These are phyloP conservation scores for Clonostachys rhizophaga DNA, from an alignment of 2,329 filamentous ascomycete species.

Conservation along the genomic window DNA sequence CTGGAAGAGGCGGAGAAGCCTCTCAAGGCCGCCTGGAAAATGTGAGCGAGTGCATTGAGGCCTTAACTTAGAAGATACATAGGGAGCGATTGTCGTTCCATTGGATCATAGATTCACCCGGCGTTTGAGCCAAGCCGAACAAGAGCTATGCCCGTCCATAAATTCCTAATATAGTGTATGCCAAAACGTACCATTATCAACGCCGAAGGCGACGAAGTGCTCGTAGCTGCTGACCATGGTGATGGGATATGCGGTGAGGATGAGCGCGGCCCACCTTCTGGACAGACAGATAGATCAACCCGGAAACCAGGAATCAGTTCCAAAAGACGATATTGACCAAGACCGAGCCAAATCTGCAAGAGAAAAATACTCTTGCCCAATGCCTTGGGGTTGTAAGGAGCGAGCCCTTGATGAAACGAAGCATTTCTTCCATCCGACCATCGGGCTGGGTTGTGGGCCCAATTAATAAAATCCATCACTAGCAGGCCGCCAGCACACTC, in stretches of 20 bases:
- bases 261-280: too few relatives aligned
- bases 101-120: too few relatives aligned
- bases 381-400: neutral
- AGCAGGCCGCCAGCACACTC: too few relatives aligned
- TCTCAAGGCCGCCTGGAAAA: constrained; percentile 52
- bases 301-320: neutral
- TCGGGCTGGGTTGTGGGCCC: too few relatives aligned
- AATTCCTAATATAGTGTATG: neutral
- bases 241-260: neutral
- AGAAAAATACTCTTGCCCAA: neutral
- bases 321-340: neutral
- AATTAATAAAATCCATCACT: too few relatives aligned
- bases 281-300: neutral
- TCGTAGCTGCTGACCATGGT: constrained; percentile 18
- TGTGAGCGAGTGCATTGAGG: constrained; percentile 6
- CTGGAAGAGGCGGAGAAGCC: constrained; percentile 54
- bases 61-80: neutral
- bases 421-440: too few relatives aligned
- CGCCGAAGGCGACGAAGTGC: constrained; percentile 37
- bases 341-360: neutral
- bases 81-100: neutral
- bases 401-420: neutral
- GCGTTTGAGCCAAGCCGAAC: too few relatives aligned
- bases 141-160: neutral
- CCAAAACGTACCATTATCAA: constrained; percentile 34